Percentiles rank a stretch among this genome's conserved stretches.
Conservation (phyloP, 768 basidiomycete species). For the Coprinellus micaceus region DNA sequence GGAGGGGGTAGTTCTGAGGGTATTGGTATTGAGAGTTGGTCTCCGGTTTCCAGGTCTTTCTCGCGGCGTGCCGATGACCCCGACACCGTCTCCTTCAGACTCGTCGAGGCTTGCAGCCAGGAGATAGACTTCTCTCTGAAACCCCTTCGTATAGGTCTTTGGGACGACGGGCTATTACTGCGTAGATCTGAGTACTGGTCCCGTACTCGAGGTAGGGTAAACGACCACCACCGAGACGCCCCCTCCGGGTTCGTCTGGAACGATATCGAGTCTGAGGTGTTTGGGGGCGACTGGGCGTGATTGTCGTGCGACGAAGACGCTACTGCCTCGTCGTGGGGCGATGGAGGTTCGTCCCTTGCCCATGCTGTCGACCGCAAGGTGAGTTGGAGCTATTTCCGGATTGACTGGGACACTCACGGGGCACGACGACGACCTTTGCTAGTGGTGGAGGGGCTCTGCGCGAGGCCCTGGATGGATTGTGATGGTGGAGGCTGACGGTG, state of each 20-base stretch:
- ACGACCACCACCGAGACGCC: slow-evolving; percentile 70
- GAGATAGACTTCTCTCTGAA: slow-evolving; percentile 47
- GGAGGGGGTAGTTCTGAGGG: slow-evolving; percentile 37
- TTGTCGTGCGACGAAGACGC: slow-evolving; percentile 18
- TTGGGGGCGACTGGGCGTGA: slow-evolving; percentile 30
- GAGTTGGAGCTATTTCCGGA: slow-evolving; percentile 6
- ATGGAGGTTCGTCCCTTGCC: slow-evolving; percentile 81
- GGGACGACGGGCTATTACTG: slow-evolving; percentile 14
- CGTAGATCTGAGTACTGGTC: slow-evolving; percentile 1
- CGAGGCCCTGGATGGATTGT: slow-evolving; percentile 29
- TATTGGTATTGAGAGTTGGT: slow-evolving; percentile 28
- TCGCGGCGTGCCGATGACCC: slow-evolving; percentile 34
- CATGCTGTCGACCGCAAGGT: slow-evolving; percentile 49
- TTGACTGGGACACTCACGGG: slow-evolving; percentile 47
- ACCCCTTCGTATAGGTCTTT: slow-evolving; percentile 26
- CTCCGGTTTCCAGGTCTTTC: slow-evolving; percentile 22
- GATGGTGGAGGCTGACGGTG: slow-evolving; percentile 30
- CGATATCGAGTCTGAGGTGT: slow-evolving; percentile 52
- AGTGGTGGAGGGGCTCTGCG: slow-evolving; percentile 42
- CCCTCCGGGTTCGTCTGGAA: slow-evolving; percentile 39
- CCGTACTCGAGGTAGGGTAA: slow-evolving; percentile 51
- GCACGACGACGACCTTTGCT: slow-evolving; percentile 59
- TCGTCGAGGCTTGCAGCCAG: slow-evolving; percentile 45
- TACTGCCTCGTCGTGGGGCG: slow-evolving; percentile 47
- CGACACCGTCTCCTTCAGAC: slow-evolving; percentile 31